Evolutionary conservation across 2,329 filamentous ascomycete species (phyloP), one percentile per base, ranked within the genome.

Genomic region (Samsoniella hepiali): DNA sequence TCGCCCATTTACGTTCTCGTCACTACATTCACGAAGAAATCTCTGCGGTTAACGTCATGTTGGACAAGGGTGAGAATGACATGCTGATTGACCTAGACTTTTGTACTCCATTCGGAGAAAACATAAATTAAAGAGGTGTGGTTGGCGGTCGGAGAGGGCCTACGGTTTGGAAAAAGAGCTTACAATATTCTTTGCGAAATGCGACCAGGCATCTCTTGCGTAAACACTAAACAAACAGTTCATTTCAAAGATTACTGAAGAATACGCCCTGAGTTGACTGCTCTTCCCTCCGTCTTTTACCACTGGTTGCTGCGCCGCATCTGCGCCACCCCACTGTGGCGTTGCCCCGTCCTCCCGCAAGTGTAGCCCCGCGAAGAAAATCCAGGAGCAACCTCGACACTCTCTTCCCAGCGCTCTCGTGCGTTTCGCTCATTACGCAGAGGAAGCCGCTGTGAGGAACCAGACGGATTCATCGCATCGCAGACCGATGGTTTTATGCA

Each of bases 361-460:
- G 38, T 40, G 58, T 22, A 31, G 50, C 58, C 58, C 49, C 58
- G 58, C 49, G 58, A 55, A n/a, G n/a, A 63, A 57, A 53, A 63
- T 58, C 61, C 61, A 63, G 61, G 61, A 63, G 61, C 61, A 42
- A 63, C 61, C 61, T 57, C 44, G 61, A 58, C 61, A 55, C 34
- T 57, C 36, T 57, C 54, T 63, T 50, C 45, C 44, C 54, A 51
- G 38, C 29, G 61, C 54, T 50, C 54, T 57, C 54, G 54, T 58
- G 61, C 54, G 61, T 63, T 57, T 63, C 61, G 44, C 47, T 57
- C 61, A 51, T 57, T 57, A 36, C 61, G 54, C 61, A 63, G 53
- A 63, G 61, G 54, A 62, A 62, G 61, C 45, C 61, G 61, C 54
- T 63, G 53, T 38, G 61, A 57, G 44, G 53, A 29, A 51, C 53